phyloP scores from a whole-genome alignment of 495 filamentous ascomycete genomes.

The Tuber calosporum region DNA sequence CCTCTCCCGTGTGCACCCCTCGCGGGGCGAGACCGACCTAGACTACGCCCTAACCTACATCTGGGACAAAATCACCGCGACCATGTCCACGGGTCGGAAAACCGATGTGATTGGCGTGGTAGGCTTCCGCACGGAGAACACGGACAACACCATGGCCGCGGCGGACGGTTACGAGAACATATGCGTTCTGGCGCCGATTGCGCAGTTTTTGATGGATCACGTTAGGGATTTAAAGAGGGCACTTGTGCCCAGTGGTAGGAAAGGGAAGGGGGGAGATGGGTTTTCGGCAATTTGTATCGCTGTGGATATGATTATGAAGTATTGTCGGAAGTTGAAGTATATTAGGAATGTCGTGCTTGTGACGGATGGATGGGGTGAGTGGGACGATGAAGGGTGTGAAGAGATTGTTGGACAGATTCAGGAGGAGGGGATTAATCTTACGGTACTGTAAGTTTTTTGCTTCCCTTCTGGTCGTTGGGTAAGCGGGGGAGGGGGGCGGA shows the following conservation, averaged over 20 bases:
- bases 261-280: slow-evolving; percentile 65
- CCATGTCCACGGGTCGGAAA: slow-evolving; percentile 70
- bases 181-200: slow-evolving; percentile 61
- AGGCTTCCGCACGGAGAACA: slow-evolving; percentile 73
- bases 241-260: slow-evolving; percentile 56
- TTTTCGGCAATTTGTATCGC: slow-evolving; percentile 81
- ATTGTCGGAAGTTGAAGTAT: slow-evolving; percentile 86
- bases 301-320: slow-evolving; percentile 71
- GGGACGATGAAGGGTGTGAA: slow-evolving; percentile 60
- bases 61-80: slow-evolving; percentile 89
- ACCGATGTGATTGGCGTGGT: slow-evolving; percentile 73
- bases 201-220: slow-evolving; percentile 67
- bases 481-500: not conserved
- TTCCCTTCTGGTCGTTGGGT: not conserved
- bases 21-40: slow-evolving; percentile 75
- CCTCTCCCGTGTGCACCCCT: slow-evolving; percentile 65
- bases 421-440: slow-evolving; percentile 65
- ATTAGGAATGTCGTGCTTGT: slow-evolving; percentile 73
- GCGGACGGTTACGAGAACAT: slow-evolving; percentile 68
- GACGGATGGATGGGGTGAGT: slow-evolving; percentile 65
- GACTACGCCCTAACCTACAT: slow-evolving; percentile 89
- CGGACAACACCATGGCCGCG: slow-evolving; percentile 56
- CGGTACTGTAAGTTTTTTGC: slow-evolving; percentile 59
- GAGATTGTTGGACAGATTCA: slow-evolving; percentile 66
- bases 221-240: slow-evolving; percentile 56